These are phyloP conservation scores for Aspergillus proliferans DNA, from an alignment of 2,329 filamentous ascomycete genomes.

Conservation along the genomic window DNA sequence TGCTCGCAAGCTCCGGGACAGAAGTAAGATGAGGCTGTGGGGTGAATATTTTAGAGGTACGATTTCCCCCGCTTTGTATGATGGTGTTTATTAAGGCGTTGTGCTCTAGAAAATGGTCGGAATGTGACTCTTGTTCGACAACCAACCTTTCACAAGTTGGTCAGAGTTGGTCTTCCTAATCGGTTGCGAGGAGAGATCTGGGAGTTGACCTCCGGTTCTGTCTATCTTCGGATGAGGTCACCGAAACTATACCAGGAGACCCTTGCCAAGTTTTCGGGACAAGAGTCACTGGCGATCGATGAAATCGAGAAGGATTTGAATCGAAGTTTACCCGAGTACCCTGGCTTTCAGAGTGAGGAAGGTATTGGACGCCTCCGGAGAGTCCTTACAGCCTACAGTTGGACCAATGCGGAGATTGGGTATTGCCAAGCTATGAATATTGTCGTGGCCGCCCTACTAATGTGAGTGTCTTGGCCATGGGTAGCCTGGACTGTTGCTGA, in stretches of 20 bases:
- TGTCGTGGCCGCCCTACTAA: constrained; percentile 91
- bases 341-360: constrained; percentile 92
- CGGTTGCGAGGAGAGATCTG: constrained; percentile 88
- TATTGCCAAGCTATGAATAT: constrained; percentile 99
- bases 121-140: constrained; percentile 90
- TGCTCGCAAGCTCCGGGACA: constrained; percentile 83
- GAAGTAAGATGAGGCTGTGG: constrained; percentile 97
- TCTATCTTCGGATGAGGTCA: constrained; percentile 80
- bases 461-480: constrained; percentile 47
- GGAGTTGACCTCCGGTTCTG: constrained; percentile 87
- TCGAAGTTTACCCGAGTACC: constrained; percentile 91
- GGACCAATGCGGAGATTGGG: constrained; percentile 90
- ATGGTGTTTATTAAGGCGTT: constrained; percentile 8
- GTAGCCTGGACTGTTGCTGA: background rate
- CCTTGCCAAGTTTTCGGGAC: constrained; percentile 71
- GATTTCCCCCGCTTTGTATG: constrained; percentile 4
- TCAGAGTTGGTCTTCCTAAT: constrained; percentile 90
- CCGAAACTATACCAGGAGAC: constrained; percentile 81
- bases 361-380: constrained; percentile 84
- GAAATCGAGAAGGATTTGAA: constrained; percentile 99
- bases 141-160: constrained; percentile 95
- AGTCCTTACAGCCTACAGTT: constrained; percentile 94
- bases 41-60: constrained; percentile 75
- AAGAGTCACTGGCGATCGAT: constrained; percentile 90
- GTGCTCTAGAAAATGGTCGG: constrained; percentile 69